Conservation (phyloP, 495 filamentous ascomycete genomes). For the Hypoxylon subgilvum region DNA sequence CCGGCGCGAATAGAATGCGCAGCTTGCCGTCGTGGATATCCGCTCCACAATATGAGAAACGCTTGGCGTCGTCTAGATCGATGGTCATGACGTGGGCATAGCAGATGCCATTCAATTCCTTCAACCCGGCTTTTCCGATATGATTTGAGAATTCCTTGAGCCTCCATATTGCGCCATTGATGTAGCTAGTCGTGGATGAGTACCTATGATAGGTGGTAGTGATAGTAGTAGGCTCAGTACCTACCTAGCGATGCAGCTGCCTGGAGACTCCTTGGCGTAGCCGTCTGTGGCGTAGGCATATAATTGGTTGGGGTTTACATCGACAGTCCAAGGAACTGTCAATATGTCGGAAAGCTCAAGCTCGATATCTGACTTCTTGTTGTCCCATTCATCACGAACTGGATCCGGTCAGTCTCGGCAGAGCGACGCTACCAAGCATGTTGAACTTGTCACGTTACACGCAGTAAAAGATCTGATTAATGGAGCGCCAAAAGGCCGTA, state of each 20-base stretch:
- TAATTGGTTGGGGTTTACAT: conserved; percentile 54
- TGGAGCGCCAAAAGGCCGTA: too few relatives aligned
- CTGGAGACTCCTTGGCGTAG: conserved; percentile 54
- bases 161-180: conserved; percentile 49
- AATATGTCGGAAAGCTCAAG: conserved; percentile 49
- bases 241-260: conserved; percentile 53
- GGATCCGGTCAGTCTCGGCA: conserved; percentile 1
- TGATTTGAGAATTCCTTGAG: conserved; percentile 46
- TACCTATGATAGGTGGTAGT: neutral
- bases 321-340: conserved; percentile 55
- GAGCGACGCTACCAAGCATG: neutral
- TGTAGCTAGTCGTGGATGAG: conserved; percentile 45
- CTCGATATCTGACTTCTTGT: conserved; percentile 52
- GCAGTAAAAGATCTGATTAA: too few relatives aligned
- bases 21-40: conserved; percentile 55
- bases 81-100: conserved; percentile 54
- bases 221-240: neutral
- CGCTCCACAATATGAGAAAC: conserved; percentile 53
- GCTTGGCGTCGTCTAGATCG: conserved; percentile 49
- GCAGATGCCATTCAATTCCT: conserved; percentile 57
- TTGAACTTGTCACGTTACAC: too few relatives aligned
- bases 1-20: conserved; percentile 52
- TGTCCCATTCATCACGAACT: conserved; percentile 63
- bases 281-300: conserved; percentile 56
- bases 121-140: conserved; percentile 45